Percentiles rank a stretch among this genome's conserved stretches.
phyloP scores from a whole-genome alignment of 768 basidiomycete genomes.

The Lactarius evosmus region DNA sequence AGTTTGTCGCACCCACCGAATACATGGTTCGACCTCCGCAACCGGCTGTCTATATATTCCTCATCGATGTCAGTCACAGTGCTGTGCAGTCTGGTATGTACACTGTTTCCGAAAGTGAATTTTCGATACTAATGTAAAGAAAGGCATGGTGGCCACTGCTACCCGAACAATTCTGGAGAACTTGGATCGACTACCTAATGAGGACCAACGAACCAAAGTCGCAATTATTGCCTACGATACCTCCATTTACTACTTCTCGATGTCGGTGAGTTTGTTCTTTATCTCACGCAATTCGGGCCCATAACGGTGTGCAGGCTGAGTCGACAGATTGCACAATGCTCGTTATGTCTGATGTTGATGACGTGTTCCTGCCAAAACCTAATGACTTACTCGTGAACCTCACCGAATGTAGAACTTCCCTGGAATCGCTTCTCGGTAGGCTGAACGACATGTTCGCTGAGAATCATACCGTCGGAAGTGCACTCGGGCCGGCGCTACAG shows the following conservation, averaged over 20 bases:
- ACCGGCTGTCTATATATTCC: constrained; percentile 93
- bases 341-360: constrained; percentile 94
- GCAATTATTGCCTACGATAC: constrained; percentile 90
- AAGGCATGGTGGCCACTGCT: constrained; percentile 98
- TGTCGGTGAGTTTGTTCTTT: constrained; percentile 55
- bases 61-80: constrained; percentile 92
- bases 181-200: constrained; percentile 92
- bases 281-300: not conserved
- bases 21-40: constrained; percentile 99
- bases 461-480: constrained; percentile 89
- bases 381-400: constrained; percentile 95
- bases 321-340: constrained; percentile 86
- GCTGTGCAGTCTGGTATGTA: constrained; percentile 84
- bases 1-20: constrained; percentile 96
- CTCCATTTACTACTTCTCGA: constrained; percentile 94
- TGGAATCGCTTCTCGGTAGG: constrained; percentile 78
- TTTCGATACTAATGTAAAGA: constrained; percentile 7
- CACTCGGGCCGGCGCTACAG: constrained; percentile 90
- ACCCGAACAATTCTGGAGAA: constrained; percentile 95
- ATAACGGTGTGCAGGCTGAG: constrained; percentile 47
- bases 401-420: constrained; percentile 70
- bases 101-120: not conserved
- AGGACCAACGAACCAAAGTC: constrained; percentile 88
- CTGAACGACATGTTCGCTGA: constrained; percentile 98
- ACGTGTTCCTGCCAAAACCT: constrained; percentile 96